Conservation (phyloP, 2,329 filamentous ascomycete genomes). For the Pleomassaria siparia region DNA sequence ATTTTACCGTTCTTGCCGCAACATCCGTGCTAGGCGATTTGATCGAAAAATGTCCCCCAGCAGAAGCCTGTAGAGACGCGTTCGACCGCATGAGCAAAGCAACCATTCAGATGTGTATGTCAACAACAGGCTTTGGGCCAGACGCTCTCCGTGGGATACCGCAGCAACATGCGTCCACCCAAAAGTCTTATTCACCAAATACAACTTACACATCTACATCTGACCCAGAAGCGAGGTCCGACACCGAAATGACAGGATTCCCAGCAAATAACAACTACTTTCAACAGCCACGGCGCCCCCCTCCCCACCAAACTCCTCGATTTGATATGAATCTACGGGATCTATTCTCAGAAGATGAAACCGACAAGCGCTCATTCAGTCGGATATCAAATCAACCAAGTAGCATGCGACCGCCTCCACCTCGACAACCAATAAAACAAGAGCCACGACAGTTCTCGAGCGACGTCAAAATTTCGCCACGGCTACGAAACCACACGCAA, state of each 20-base stretch:
- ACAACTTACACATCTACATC: slow-evolving; percentile 30
- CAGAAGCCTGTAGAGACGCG: slow-evolving; percentile 90
- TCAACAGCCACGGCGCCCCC: slow-evolving; percentile 26
- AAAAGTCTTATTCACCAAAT: slow-evolving; percentile 24
- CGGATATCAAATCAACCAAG: slow-evolving; percentile 40
- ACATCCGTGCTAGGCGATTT: slow-evolving; percentile 90
- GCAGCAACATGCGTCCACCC: slow-evolving; percentile 16
- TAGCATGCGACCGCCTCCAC: slow-evolving; percentile 34
- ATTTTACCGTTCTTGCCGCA: slow-evolving; percentile 90
- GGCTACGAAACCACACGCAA: slow-evolving; percentile 36
- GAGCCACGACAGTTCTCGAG: slow-evolving; percentile 27
- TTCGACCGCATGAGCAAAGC: slow-evolving; percentile 95
- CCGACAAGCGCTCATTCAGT: slow-evolving; percentile 41
- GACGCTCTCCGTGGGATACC: slow-evolving; percentile 32
- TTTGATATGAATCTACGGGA: slow-evolving; percentile 55
- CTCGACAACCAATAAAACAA: slow-evolving; percentile 25
- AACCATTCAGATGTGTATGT: slow-evolving; percentile 91
- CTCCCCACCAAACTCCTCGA: slow-evolving; percentile 54
- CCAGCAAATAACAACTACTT: slow-evolving; percentile 17
- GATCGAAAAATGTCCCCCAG: slow-evolving; percentile 91
- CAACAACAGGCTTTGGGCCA: slow-evolving; percentile 76
- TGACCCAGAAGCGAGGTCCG: slow-evolving; percentile 35
- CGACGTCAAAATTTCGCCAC: slow-evolving; percentile 38
- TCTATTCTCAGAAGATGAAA: slow-evolving; percentile 44
- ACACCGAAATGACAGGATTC: slow-evolving; percentile 37